These are phyloP conservation scores for Hygrophorus pudorinus DNA, from an alignment of 768 basidiomycete species.

Conservation along the genomic window DNA sequence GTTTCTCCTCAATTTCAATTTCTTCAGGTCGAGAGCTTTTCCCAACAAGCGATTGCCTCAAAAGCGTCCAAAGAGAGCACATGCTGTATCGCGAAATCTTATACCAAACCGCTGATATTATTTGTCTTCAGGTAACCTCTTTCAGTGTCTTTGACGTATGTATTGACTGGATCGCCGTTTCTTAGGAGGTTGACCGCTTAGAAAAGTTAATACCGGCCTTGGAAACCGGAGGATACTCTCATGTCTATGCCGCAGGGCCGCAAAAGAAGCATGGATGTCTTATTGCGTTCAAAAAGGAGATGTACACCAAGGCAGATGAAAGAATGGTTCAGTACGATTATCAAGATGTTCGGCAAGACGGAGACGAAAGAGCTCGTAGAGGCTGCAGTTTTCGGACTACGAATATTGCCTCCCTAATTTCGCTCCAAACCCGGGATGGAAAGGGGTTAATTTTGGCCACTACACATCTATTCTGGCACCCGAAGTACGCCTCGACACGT, in stretches of 20 bases:
- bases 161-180: neutral
- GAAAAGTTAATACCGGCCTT: constrained; percentile 63
- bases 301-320: constrained; percentile 37
- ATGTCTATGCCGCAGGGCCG: constrained; percentile 59
- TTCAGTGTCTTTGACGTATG: neutral
- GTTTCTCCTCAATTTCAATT: constrained; percentile 1
- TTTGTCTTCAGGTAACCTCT: constrained; percentile 69
- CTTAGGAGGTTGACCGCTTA: constrained; percentile 80
- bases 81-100: constrained; percentile 75
- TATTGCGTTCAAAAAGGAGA: constrained; percentile 54
- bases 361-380: constrained; percentile 23
- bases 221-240: constrained; percentile 50
- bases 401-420: constrained; percentile 74
- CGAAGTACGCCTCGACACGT: constrained; percentile 35
- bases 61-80: constrained; percentile 58
- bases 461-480: constrained; percentile 96
- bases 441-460: constrained; percentile 71
- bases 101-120: constrained; percentile 62
- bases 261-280: constrained; percentile 82
- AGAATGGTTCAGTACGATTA: constrained; percentile 62
- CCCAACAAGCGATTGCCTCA: constrained; percentile 78
- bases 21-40: constrained; percentile 66
- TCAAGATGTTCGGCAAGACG: constrained; percentile 36
- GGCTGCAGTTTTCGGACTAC: constrained; percentile 62
- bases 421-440: constrained; percentile 38